Base-by-base conservation (phyloP, 441 rosid species). In the Euphorbia celastroides region DNA sequence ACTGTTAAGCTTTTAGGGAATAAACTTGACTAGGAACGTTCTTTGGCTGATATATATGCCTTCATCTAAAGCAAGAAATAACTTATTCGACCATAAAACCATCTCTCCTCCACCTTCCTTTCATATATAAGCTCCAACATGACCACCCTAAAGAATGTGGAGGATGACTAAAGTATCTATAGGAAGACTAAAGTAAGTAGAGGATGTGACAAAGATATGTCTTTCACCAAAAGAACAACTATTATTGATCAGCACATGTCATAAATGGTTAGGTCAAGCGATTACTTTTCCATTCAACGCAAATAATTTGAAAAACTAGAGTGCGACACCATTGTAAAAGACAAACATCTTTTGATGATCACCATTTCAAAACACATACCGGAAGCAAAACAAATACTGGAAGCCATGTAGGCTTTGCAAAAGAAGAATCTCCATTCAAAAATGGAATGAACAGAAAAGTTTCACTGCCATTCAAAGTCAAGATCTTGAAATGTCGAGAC, bases 41-140 rank as follows among this genome's bases (percentile, higher is more conserved):
- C 57, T 74, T 77, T 19, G 80, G 76, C 57, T 76, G 84, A 77
- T 78, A 79, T 85, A 82, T 77, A 65, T 68, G 69, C 69, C 72
- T 71, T 80, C 73, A 80, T 67, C 89, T 84, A 64, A 30, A 42
- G 28, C 52, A 71, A 14, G 34, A 64, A 76, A 69, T 22, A 9
- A 55, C 23, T 36, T 42, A 52, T 60, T 66, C 65, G 68, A 50
- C 48, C 32, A 51, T 46, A 26, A 52, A 44, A 56, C 70, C 20
- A 52, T 0, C 27, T 22, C 57, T 22, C 27, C 28, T 7, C 27
- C 57, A 0, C 1, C 2, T 52, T 22, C 48, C 48, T 13, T 17
- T 2, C 48, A 11, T 42, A 42, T 11, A 42, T 42, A 9, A 9
- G 25, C 23, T 42, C n/a, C 58, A 28, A 23, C 22, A 28, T 58